A percentile compares a stretch with the other conserved stretches of the same genome.
Evolutionary conservation across 2,329 filamentous ascomycete species (phyloP).

Genomic region (Pseudopithomyces chartarum): DNA sequence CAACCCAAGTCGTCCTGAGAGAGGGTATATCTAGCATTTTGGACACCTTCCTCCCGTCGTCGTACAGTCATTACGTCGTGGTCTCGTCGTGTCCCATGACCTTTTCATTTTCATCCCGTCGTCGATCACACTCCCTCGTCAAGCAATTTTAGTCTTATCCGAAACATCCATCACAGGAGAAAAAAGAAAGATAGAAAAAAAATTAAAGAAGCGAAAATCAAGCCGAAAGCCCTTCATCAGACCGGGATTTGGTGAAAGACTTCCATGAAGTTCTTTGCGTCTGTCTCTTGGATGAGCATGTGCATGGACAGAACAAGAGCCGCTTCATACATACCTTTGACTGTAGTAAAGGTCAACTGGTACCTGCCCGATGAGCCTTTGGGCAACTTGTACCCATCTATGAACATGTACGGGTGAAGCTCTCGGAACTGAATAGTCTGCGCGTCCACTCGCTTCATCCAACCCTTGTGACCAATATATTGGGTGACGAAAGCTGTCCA

Average conservation of each 20-base stretch:
- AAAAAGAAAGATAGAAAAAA: not conserved
- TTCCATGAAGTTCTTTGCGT: constrained; percentile 37
- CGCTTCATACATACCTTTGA: constrained; percentile 30
- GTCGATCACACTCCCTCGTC: not conserved
- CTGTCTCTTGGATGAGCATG: constrained; percentile 11
- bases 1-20: constrained; percentile 18
- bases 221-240: constrained; percentile 2
- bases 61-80: constrained; percentile 30
- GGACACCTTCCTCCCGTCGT: constrained; percentile 31
- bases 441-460: constrained; percentile 52
- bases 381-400: constrained; percentile 52
- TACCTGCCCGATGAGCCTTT: constrained; percentile 37
- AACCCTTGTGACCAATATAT: constrained; percentile 52
- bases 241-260: constrained; percentile 37
- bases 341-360: constrained; percentile 38
- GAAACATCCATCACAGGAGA: not conserved
- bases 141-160: not conserved
- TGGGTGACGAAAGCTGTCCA: constrained; percentile 58
- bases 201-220: not conserved
- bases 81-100: constrained; percentile 8
- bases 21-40: constrained; percentile 43
- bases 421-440: constrained; percentile 56
- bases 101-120: too few species aligned
- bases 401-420: constrained; percentile 59
- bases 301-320: not conserved